A percentile compares a stretch with the other conserved stretches of the same genome.
These are phyloP conservation scores for Pilasporangium apinafurcum DNA, from an alignment of 352 stramenopile genomes.

Conservation along the genomic window DNA sequence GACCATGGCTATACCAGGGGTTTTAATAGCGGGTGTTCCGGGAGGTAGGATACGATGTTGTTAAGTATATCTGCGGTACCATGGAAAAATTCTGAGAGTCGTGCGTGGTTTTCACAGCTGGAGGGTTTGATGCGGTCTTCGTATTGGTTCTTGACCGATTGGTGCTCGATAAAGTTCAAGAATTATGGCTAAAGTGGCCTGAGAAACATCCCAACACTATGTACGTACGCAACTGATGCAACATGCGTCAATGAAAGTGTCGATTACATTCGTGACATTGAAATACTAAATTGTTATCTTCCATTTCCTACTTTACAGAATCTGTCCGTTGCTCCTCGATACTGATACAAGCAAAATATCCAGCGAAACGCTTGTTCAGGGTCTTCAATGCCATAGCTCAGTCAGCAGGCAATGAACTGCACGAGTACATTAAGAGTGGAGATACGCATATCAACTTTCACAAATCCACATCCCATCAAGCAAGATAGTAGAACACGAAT, in stretches of 20 bases:
- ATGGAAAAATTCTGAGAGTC: not conserved
- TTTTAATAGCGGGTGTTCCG: constrained; percentile 92
- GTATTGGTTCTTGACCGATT: constrained; percentile 75
- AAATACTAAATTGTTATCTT: not conserved
- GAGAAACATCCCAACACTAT: constrained; percentile 26
- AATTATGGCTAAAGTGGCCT: constrained; percentile 72
- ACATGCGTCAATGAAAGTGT: too few relatives aligned
- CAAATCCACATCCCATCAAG: too few relatives aligned
- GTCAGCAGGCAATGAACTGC: too few relatives aligned
- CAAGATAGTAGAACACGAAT: too few relatives aligned
- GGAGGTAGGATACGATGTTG: too few relatives aligned
- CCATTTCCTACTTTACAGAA: constrained; percentile 14
- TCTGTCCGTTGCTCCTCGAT: constrained; percentile 68
- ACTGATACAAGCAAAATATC: constrained; percentile 13
- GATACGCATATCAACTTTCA: too few relatives aligned
- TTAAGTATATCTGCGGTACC: not conserved
- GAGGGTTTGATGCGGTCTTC: constrained; percentile 96
- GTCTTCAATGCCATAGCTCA: too few relatives aligned
- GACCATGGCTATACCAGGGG: constrained; percentile 89
- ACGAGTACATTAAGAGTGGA: too few relatives aligned
- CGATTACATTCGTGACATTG: not conserved
- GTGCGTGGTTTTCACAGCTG: constrained; percentile 43
- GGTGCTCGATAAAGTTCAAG: constrained; percentile 50
- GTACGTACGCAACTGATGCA: too few relatives aligned
- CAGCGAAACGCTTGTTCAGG: too few relatives aligned